Evolutionary conservation across 1,284 basidiomycete genomes (phyloP), one percentile per base, ranked within the genome.

Genomic region (Trichosporon sp.): DNA sequence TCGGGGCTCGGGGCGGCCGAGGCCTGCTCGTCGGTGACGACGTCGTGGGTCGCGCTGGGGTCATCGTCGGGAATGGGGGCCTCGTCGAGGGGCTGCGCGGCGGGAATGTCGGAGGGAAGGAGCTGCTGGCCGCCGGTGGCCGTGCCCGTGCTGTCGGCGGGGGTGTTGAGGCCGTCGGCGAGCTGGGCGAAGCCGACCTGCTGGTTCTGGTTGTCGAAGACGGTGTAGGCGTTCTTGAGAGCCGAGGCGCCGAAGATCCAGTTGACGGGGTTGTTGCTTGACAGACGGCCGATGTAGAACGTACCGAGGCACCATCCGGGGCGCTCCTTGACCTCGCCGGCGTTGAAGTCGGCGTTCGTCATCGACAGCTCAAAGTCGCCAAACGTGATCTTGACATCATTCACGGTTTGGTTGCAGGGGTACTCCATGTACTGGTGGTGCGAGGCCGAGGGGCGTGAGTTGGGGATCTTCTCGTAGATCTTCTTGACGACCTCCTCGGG

Each of bases 201-300:
- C 0, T 91, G 83, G 0, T 93, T 92, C 31, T 85, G 82, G 76
- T 89, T 91, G 56, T 92, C 88, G 86, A 91, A 96, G 5, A 94
- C 91, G 0, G 92, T 90, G 84, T 94, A 96, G 0, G 94, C 91
- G 79, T 95, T 96, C 89, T 96, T 98, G 87, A 88, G 71, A 11
- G 80, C 80, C 31, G 83, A 81, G 67, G 83, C 83, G 10, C 83
- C 83, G 8, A 84, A 78, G 59, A 84, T 82, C 83, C 83, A 84
- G 68, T 84, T 81, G 12, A 84, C 76, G 14, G 81, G 80, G 16
- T 78, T 77, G 10, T 26, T 64, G 3, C 77, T 70, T n/a, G 79
- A 74, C 1, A 84, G 72, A 7, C 72, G 46, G 70, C 83, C 82
- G 19, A 82, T 76, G 69, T 81, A 85, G 56, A 81, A 76, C 4